Evolutionary conservation across 306 rosid genomes (phyloP).

Genomic region (Lathyrus sativus): DNA sequence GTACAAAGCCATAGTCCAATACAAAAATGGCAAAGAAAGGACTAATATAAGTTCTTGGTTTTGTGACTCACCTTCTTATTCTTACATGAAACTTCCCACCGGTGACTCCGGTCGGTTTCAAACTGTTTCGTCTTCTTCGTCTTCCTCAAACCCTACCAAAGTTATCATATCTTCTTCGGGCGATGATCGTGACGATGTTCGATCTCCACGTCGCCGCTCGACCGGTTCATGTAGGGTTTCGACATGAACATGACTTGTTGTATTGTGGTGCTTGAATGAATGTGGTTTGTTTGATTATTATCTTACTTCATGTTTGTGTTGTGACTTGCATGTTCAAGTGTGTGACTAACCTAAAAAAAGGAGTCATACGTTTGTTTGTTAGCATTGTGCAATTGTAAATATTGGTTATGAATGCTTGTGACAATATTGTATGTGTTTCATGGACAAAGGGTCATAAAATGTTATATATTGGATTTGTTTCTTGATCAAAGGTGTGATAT

Average conservation of each 20-base stretch:
- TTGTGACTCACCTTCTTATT: conserved; percentile 68
- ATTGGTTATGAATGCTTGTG: not conserved
- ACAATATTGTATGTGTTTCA: conserved; percentile 2
- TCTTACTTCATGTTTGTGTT: conserved; percentile 3
- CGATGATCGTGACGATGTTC: conserved; percentile 48
- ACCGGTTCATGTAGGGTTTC: conserved; percentile 40
- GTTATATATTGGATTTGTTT: conserved; percentile 19
- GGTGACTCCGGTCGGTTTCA: conserved; percentile 61
- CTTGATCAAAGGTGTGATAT: conserved; percentile 34
- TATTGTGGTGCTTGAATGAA: conserved; percentile 3
- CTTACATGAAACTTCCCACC: conserved; percentile 56
- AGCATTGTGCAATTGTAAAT: conserved; percentile 18
- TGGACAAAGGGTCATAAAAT: conserved; percentile 4
- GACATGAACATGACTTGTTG: conserved; percentile 8
- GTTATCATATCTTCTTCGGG: conserved; percentile 37
- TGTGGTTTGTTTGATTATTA: not conserved
- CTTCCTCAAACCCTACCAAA: conserved; percentile 44
- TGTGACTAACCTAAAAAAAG: conserved; percentile 25
- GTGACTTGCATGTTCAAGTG: not conserved
- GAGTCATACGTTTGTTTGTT: conserved; percentile 2
- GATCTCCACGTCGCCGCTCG: conserved; percentile 51
- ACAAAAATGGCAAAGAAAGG: conserved; percentile 62
- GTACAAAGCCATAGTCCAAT: conserved; percentile 71
- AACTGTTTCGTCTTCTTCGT: conserved; percentile 36
- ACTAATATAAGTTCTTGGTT: conserved; percentile 55